Percentiles rank a stretch among this genome's conserved stretches.
Conservation (phyloP, 176 grass and related monocot species). For the Paspalum notatum region DNA sequence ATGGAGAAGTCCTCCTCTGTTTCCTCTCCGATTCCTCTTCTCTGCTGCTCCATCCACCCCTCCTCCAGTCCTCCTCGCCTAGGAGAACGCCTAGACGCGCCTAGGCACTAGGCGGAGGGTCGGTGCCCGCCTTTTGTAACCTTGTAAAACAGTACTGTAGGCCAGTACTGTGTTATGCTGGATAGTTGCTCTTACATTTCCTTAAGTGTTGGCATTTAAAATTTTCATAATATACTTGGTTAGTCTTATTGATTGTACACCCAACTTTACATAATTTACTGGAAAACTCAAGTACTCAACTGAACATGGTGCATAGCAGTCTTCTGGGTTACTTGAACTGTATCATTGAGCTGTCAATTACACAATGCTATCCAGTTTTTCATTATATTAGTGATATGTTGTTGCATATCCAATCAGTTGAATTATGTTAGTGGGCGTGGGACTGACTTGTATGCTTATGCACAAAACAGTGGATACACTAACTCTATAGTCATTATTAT, state of each 20-base stretch:
- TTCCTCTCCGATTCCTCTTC: too few relatives aligned
- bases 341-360: constrained; percentile 7
- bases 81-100: too few relatives aligned
- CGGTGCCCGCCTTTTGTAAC: too few relatives aligned
- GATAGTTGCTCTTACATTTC: constrained; percentile 1
- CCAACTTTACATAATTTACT: background rate
- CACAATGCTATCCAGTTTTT: background rate
- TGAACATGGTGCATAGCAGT: background rate
- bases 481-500: constrained; percentile 12
- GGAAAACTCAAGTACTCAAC: background rate
- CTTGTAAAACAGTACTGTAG: background rate
- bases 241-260: background rate
- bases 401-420: constrained; percentile 21
- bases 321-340: constrained; percentile 2
- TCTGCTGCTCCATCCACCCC: too few relatives aligned
- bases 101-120: too few relatives aligned
- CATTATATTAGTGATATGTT: constrained; percentile 8
- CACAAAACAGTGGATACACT: background rate
- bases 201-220: background rate
- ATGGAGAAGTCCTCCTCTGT: too few relatives aligned
- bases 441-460: background rate
- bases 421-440: background rate
- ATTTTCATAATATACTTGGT: background rate
- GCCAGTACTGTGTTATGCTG: background rate
- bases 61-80: too few relatives aligned